Evolutionary conservation across 495 filamentous ascomycete species (phyloP).

Genomic region (Tuber indicum): DNA sequence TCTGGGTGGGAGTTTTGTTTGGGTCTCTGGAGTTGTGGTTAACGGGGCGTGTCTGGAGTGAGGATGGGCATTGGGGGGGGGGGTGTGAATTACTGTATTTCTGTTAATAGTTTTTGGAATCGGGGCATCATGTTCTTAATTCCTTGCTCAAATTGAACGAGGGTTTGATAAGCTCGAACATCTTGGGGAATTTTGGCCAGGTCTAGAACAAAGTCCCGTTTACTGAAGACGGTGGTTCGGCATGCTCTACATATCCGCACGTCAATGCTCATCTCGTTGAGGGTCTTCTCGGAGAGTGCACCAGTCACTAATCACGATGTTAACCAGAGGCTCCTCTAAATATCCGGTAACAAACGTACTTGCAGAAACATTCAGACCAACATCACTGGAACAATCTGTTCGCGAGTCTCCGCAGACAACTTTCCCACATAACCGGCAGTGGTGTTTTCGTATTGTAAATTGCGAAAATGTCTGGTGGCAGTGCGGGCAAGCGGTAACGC

Average conservation of each 20-base stretch:
- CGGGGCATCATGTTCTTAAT: slow-evolving; percentile 77
- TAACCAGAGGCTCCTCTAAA: neutral
- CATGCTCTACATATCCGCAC: slow-evolving; percentile 90
- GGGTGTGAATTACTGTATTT: slow-evolving; percentile 53
- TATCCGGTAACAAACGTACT: slow-evolving; percentile 48
- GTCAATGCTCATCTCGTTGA: slow-evolving; percentile 61
- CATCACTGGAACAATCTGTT: slow-evolving; percentile 77
- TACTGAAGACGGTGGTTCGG: slow-evolving; percentile 73
- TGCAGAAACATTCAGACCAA: slow-evolving; percentile 68
- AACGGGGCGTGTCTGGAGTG: slow-evolving; percentile 40
- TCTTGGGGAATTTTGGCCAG: slow-evolving; percentile 63
- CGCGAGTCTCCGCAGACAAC: slow-evolving; percentile 83
- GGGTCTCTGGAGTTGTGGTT: slow-evolving; percentile 50
- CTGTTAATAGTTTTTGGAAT: slow-evolving; percentile 71
- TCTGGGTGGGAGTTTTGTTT: slow-evolving; percentile 63
- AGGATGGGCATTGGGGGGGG: neutral
- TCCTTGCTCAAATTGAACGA: slow-evolving; percentile 82
- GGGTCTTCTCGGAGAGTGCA: slow-evolving; percentile 56
- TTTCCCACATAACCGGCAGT: slow-evolving; percentile 85
- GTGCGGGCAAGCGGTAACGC: slow-evolving; percentile 75
- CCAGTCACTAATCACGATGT: slow-evolving; percentile 35
- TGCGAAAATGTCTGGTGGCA: slow-evolving; percentile 89
- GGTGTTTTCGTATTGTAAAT: slow-evolving; percentile 84
- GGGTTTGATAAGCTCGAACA: slow-evolving; percentile 75
- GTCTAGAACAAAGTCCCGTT: slow-evolving; percentile 67